Base-by-base conservation (phyloP, 2,329 filamentous ascomycete species). In the Venturiaceae sp. region DNA sequence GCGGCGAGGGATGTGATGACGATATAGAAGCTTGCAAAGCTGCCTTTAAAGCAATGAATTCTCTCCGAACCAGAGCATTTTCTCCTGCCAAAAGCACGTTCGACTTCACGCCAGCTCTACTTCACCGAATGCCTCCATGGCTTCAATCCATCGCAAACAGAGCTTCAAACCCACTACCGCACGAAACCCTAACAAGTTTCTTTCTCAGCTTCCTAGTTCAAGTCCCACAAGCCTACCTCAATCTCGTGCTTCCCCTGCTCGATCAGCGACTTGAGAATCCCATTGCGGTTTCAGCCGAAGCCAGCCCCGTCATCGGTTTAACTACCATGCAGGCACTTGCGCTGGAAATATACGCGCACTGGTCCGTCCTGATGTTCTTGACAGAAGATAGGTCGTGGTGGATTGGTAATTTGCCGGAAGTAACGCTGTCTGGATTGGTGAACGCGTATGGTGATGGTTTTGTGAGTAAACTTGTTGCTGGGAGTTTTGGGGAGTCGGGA, bases 361-460 rank as follows among this genome's bases (percentile, higher is more conserved):
- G 63, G 64, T 62, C 59, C 16, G 61, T 65, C 32, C 58, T 65
- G 16, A 64, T 64, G 64, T 64, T 65, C 59, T 55, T 65, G 58
- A 63, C 62, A n/a, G 64, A 65, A 47, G 59, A 64, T 7, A 62
- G 62, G 39, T 53, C 57, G 16, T 65, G 63, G 63, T 65, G 64
- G 64, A 63, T 65, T 55, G 64, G 64, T 14, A 57, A 59, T 30
- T 58, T 65, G 34, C 61, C 64, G 21, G 30, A 41, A 7, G 62
- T 64, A 16, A 63, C 62, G 13, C 58, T 65, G 23, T 23, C 37
- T 11, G 64, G 63, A 21, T 60, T 65, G 60, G 50, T 64, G 32
- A 62, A 62, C 44, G 52, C 59, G 50, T 65, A 63, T 61, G 63
- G 63, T 16, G 60, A 60, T 30, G 55, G 32, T 34, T 63, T 63